Conservation (phyloP, 805 yeast genomes). For the Komagataella pseudopastoris region DNA sequence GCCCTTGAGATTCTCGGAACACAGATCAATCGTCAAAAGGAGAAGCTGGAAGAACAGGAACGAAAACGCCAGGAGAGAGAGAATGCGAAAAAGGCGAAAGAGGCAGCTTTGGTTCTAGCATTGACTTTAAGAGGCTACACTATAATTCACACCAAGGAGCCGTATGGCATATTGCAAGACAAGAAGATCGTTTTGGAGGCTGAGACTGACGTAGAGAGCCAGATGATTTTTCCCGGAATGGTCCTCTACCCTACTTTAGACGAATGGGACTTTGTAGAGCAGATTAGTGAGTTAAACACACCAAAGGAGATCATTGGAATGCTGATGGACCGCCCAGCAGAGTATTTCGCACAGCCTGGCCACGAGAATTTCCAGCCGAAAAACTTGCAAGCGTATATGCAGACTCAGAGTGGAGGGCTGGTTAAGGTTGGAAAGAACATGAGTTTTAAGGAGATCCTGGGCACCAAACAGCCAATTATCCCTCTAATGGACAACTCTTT, state of each 20-base stretch:
- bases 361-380: slow-evolving; percentile 45
- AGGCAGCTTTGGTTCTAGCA: slow-evolving; percentile 40
- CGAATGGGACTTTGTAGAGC: slow-evolving; percentile 73
- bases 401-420: slow-evolving; percentile 72
- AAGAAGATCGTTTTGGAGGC: slow-evolving; percentile 48
- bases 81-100: slow-evolving; percentile 25
- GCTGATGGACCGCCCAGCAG: slow-evolving; percentile 52
- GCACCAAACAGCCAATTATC: slow-evolving; percentile 46
- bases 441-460: slow-evolving; percentile 48
- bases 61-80: slow-evolving; percentile 18
- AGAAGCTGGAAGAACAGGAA: slow-evolving; percentile 20
- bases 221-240: slow-evolving; percentile 70
- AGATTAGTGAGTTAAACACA: slow-evolving; percentile 59
- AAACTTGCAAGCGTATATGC: slow-evolving; percentile 64
- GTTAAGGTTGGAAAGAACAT: slow-evolving; percentile 75
- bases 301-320: slow-evolving; percentile 48
- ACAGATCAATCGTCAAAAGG: slow-evolving; percentile 9
- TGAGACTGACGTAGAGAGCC: slow-evolving; percentile 56
- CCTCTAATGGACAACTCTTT: slow-evolving; percentile 69
- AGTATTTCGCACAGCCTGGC: slow-evolving; percentile 53
- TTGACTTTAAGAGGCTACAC: slow-evolving; percentile 43
- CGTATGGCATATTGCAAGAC: slow-evolving; percentile 42
- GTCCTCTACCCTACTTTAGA: slow-evolving; percentile 71
- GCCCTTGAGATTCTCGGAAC: slow-evolving; percentile 15
- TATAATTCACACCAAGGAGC: slow-evolving; percentile 32